Base-by-base conservation (phyloP, 495 filamentous ascomycete genomes). In the Jackrogersella minutella region DNA sequence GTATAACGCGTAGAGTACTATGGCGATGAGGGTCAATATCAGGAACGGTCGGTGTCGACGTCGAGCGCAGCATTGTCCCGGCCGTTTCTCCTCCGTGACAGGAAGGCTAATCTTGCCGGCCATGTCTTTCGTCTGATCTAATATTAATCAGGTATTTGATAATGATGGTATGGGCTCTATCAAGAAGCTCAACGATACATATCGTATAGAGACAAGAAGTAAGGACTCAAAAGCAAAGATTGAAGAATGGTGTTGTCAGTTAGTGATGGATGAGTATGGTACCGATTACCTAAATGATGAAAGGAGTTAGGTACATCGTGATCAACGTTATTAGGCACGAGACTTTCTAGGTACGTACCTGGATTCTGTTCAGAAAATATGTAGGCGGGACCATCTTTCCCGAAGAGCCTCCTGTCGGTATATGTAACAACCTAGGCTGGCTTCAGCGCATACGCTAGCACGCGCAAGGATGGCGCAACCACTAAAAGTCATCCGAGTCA, bases 1-100 rank as follows among this genome's bases (percentile, higher is more conserved):
- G 52, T 68, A 76, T n/a, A 72, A 53, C 2, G 58, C 66, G 49
- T 68, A 77, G 5, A 74, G 16, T 5, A 49, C 40, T 24, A 66
- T 31, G 24, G 64, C 64, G 62, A 68, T n/a, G 21, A 79, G 64
- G 0, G 71, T 5, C 22, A 77, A 19, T 21, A 62, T 30, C 1
- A 74, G 19, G 22, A 75, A 19, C 0, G 72, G 64, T 59, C 71
- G 69, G 57, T 56, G 67, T 58, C 76, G 74, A 24, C 76, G 71
- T 54, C 60, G 66, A 44, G 54, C 22, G 47, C 62, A 64, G 37
- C 46, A 68, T 51, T 68, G 71, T 24, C 70, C 36, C 28, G 69
- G 65, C 16, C 70, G 72, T 54, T 77, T 79, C 19, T 79, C 76
- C 17, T 80, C 78, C 53, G 62, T 56, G 19, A 60, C 54, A 8